A percentile compares a stretch with the other conserved stretches of the same genome.
These are phyloP conservation scores for Otatea glauca DNA, from an alignment of 176 grass and related monocot species.

Conservation along the genomic window DNA sequence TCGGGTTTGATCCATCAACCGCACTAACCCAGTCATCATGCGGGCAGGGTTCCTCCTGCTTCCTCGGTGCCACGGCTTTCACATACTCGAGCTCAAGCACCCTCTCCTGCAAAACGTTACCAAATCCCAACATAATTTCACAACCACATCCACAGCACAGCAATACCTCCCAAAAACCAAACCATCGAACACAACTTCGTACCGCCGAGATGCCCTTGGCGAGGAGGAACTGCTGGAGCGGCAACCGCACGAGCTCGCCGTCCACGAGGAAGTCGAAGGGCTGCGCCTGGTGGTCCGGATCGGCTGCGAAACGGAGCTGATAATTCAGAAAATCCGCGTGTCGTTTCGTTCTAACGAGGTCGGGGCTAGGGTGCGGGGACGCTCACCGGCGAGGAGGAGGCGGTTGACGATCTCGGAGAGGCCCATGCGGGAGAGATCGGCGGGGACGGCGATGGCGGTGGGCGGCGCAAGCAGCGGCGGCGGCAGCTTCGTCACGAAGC, in stretches of 20 bases:
- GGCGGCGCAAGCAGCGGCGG: slow-evolving; percentile 55
- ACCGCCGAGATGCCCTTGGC: slow-evolving; percentile 93
- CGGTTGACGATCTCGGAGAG: slow-evolving; percentile 92
- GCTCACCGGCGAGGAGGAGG: slow-evolving; percentile 58
- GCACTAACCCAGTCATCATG: slow-evolving; percentile 98
- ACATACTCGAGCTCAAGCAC: slow-evolving; percentile 94
- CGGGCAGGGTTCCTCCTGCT: slow-evolving; percentile 71
- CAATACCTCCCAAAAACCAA: background rate
- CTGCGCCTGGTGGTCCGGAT: slow-evolving; percentile 64
- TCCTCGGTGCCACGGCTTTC: slow-evolving; percentile 72
- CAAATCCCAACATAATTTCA: slow-evolving; percentile 20
- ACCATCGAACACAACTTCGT: background rate
- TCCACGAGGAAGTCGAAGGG: slow-evolving; percentile 92
- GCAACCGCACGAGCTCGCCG: slow-evolving; percentile 82
- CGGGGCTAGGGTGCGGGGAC: background rate
- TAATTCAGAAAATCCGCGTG: background rate
- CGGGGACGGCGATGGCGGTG: slow-evolving; percentile 69
- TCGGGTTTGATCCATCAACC: slow-evolving; percentile 79
- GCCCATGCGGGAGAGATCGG: slow-evolving; percentile 75
- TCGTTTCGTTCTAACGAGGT: background rate
- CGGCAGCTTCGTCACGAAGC: slow-evolving; percentile 81
- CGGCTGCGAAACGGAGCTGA: slow-evolving; percentile 41
- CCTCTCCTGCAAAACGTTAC: slow-evolving; percentile 66
- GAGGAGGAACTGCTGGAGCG: slow-evolving; percentile 76
- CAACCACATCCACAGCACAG: background rate